These are phyloP conservation scores for Nicotiana knightiana DNA, from an alignment of 257 asterid species.

Conservation along the genomic window DNA sequence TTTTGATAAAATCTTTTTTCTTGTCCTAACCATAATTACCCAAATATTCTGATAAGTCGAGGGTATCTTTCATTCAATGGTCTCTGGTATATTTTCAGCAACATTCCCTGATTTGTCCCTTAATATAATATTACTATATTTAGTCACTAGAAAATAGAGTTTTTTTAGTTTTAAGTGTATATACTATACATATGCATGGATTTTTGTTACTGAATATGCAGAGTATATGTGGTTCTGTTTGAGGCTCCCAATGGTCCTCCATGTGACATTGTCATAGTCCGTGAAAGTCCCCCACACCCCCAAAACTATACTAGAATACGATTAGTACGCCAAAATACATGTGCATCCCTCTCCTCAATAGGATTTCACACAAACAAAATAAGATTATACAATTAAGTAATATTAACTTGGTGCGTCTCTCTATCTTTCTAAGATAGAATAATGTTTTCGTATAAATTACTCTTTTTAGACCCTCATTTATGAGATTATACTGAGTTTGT, in stretches of 20 bases:
- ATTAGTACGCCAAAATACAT: conserved; percentile 55
- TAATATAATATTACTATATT: not conserved
- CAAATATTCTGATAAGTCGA: not conserved
- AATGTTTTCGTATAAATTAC: too few relatives aligned
- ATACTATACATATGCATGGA: not conserved
- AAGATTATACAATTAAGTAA: too few relatives aligned
- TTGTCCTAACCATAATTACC: not conserved
- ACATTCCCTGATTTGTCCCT: not conserved
- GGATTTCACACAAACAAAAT: not conserved
- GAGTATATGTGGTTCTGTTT: not conserved
- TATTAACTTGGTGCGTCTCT: too few relatives aligned
- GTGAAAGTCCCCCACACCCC: conserved; percentile 17
- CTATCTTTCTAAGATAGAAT: not conserved
- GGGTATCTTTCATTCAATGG: not conserved
- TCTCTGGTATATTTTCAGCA: not conserved
- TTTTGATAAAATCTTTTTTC: not conserved
- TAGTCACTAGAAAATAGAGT: not conserved
- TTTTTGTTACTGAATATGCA: not conserved
- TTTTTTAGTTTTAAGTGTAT: not conserved
- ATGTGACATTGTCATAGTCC: conserved; percentile 41
- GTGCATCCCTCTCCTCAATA: conserved; percentile 25
- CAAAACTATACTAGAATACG: conserved; percentile 24
- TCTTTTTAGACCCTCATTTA: rapidly evolving
- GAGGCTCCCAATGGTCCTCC: conserved; percentile 27
- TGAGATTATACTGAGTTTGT: too few relatives aligned